A percentile compares a stretch with the other conserved stretches of the same genome.
Evolutionary conservation across 1,284 basidiomycete species (phyloP).

Genomic region (Cutaneotrichosporon sp.): DNA sequence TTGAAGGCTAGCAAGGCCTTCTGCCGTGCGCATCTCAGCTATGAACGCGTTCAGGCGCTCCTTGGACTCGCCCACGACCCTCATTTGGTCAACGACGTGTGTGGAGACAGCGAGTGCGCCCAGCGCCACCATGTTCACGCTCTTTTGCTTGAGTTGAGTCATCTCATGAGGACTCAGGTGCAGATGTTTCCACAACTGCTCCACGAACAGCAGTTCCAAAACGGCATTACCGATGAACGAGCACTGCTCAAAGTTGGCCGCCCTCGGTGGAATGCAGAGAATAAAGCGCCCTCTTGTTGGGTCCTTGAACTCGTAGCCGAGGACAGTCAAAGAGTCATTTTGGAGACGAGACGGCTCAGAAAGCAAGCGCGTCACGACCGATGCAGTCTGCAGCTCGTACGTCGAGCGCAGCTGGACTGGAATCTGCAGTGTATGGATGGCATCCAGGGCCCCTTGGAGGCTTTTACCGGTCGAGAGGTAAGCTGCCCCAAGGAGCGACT

Average conservation of each 20-base stretch:
- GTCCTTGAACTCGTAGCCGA: constrained; percentile 34
- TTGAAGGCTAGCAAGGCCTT: background rate
- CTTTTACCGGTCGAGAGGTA: constrained; percentile 29
- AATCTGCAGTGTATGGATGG: constrained; percentile 28
- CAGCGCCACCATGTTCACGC: constrained; percentile 15
- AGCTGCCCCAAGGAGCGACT: constrained; percentile 42
- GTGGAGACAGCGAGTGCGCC: constrained; percentile 1
- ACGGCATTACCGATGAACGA: constrained; percentile 36
- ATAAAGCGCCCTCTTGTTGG: background rate
- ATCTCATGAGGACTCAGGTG: constrained; percentile 28
- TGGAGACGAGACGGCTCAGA: background rate
- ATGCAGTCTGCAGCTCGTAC: background rate
- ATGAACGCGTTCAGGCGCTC: background rate
- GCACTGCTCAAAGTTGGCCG: constrained; percentile 24
- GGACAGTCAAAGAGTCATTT: constrained; percentile 16
- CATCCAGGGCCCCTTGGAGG: constrained; percentile 24
- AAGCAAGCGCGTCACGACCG: background rate
- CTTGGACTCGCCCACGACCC: background rate
- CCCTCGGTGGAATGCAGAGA: background rate
- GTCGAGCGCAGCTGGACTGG: constrained; percentile 16
- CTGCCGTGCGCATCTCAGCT: constrained; percentile 15
- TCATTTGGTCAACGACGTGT: background rate
- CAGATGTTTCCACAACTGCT: constrained; percentile 26
- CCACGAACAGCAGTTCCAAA: constrained; percentile 33
- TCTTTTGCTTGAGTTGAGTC: constrained; percentile 34